A percentile compares a stretch with the other conserved stretches of the same genome.
Conservation (phyloP, 352 stramenopile genomes). For the Phytophthora sansomeana region DNA sequence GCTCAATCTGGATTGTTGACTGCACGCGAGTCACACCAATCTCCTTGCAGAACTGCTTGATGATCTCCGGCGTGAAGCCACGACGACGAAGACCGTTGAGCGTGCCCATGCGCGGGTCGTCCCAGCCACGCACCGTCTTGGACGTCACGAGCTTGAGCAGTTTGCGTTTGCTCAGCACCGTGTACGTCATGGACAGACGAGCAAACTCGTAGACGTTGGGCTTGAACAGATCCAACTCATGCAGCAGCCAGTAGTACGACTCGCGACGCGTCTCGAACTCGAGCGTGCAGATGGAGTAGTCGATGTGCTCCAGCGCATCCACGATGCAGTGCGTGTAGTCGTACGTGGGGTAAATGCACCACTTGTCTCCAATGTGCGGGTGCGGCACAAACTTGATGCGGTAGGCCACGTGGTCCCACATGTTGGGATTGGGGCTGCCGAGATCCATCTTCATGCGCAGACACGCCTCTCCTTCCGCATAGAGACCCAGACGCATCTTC, state of each 20-base stretch:
- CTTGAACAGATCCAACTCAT: conserved; percentile 97
- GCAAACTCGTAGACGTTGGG: conserved; percentile 98
- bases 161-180: conserved; percentile 98
- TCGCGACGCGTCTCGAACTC: conserved; percentile 99
- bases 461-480: conserved; percentile 90
- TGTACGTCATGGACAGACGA: conserved; percentile 98
- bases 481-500: conserved; percentile 96
- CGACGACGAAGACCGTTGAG: conserved; percentile 94
- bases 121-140: conserved; percentile 90
- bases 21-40: conserved; percentile 89
- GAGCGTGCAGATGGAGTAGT: conserved; percentile 99
- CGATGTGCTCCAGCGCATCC: conserved; percentile 98
- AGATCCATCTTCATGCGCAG: conserved; percentile 99
- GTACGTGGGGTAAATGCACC: conserved; percentile 99
- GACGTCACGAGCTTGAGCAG: conserved; percentile 98
- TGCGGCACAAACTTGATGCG: conserved; percentile 98
- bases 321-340: conserved; percentile 99
- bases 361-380: conserved; percentile 97
- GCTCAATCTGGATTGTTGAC: conserved; percentile 89
- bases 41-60: conserved; percentile 90
- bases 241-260: conserved; percentile 99
- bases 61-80: conserved; percentile 85
- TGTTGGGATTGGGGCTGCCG: conserved; percentile 98
- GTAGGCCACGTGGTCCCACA: conserved; percentile 98
- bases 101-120: conserved; percentile 98